Base-by-base conservation (phyloP, 139 green algal species). In the Coelastrella sp. region DNA sequence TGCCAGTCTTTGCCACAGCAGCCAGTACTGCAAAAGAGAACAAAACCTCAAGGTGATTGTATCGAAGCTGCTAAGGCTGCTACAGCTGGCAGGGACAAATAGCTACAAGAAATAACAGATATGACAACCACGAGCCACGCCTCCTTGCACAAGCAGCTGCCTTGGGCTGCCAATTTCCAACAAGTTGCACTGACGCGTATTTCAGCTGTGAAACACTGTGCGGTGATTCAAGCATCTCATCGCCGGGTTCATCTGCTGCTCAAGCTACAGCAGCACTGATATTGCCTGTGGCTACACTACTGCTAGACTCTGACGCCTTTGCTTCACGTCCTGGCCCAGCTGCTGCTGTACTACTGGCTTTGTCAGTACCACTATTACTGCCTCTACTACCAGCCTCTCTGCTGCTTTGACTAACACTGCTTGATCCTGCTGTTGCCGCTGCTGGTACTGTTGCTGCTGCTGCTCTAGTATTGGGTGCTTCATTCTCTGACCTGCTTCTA, bases 351-450 rank as follows among this genome's bases (percentile, higher is more conserved):
- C 13, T 72, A 17, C 0, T 72, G 23, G 35, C 17, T 64, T 19
- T 27, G 53, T 21, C 30, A 2, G 53, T 64, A 34, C 53, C 53
- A 27, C 53, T 64, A 64, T 57, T 57, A 57, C 1, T 76, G n/a
- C 6, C 37, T 17, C 40, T 78, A 23, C 68, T 78, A 35, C 34
- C 2, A 35, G 40, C 11, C 23, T 1, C 27, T 11, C 45, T 59
- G n/a, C 59, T 45, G 40, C 76, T 72, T 23, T n/a, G 57, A 23
- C 37, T 73, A 35, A 57, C 40, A 38, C 5, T 34, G 17, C 7
- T 13, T 45, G 34, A 35, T 83, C 35, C 76, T 74, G 76, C 59
- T 48, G 76, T 6, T 62, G 2, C 37, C 2, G n/a, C 59, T 74
- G 57, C 34, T 53, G 34, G 50, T 43, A 41, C 40, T n/a, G n/a